Conservation (phyloP, 139 green algal genomes). For the Micromonas pusilla region DNA sequence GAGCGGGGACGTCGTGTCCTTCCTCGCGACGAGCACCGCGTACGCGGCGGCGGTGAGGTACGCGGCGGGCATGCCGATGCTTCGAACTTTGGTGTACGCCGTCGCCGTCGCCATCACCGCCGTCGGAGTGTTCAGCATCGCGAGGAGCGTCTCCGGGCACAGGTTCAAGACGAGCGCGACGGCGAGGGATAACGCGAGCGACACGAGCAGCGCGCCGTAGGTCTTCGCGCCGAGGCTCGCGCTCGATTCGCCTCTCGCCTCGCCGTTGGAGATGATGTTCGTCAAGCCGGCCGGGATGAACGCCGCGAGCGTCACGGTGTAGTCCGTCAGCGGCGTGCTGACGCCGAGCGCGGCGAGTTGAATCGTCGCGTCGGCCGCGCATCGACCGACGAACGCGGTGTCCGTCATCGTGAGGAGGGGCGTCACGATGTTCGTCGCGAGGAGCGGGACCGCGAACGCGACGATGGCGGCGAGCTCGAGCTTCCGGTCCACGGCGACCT, state of each 20-base stretch:
- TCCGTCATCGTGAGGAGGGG: conserved; percentile 24
- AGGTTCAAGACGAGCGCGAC: not conserved
- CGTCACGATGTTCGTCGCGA: conserved; percentile 16
- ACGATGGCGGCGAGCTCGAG: not conserved
- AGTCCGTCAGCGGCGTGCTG: conserved; percentile 13
- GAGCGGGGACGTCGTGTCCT: conserved; percentile 58
- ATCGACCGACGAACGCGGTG: conserved; percentile 21
- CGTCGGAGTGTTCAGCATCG: not conserved
- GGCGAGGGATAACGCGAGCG: not conserved
- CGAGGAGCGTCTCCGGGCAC: not conserved
- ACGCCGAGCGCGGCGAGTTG: conserved; percentile 8
- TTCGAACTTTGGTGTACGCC: conserved; percentile 2
- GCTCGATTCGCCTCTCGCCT: not conserved
- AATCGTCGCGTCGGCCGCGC: not conserved
- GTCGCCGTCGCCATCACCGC: not conserved
- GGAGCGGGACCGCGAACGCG: not conserved
- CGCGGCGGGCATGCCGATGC: conserved; percentile 13
- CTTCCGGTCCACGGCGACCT: not conserved
- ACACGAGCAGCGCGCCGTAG: conserved; percentile 9
- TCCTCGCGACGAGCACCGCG: conserved; percentile 14
- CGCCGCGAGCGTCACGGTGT: not conserved
- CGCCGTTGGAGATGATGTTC: not conserved
- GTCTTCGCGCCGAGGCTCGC: not conserved
- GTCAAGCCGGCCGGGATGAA: conserved; percentile 11
- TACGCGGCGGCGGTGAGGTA: conserved; percentile 6